Base-by-base conservation (phyloP, 164 flowering plant species). In the Aristolochia contorta region DNA sequence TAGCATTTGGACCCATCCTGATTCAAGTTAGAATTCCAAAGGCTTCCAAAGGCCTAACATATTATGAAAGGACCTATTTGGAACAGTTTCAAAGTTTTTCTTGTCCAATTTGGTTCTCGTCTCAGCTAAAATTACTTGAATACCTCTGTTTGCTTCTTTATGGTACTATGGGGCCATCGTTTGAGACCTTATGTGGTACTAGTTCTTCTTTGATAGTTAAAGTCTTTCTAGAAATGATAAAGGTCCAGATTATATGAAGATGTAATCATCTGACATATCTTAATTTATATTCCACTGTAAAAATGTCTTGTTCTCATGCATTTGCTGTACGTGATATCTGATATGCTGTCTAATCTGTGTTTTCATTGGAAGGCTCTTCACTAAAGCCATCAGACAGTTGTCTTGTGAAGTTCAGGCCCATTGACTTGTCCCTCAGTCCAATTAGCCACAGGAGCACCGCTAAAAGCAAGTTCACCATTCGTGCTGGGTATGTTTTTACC, bases 401-500 rank as follows among this genome's bases (percentile, higher is more conserved):
- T 58, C 41, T 66, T 54, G 71, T 55, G 54, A 62, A 66, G 10
- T 21, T 33, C 15, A 49, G 57, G 56, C 61, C 57, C 19, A 48
- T 66, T 59, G 77, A 66, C 57, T 64, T 81, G 68, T 59, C 78
- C 22, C 62, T 78, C 50, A 63, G 16, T 64, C 62, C 75, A 8
- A 65, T 53, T 71, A 54, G 53, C 54, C 20, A 75, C 57, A 32
- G 24, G 62, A 55, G 62, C 73, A 47, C 41, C 64, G 46, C 62
- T 23, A 80, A 70, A 61, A 73, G 80, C 59, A 7, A 67, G 15
- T 72, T 84, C 16, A 59, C 66, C 19, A 75, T 89, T 71, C 71
- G 75, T 65, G 89, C 95, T 58, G 65, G 58, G 14, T 79, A 79
- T 84, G 69, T 46, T 27, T 47, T 57, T 33, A 49, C 56, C n/a